A percentile compares a stretch with the other conserved stretches of the same genome.
These are phyloP conservation scores for Colletotrichum nymphaeae DNA, from an alignment of 2,329 filamentous ascomycete species.

Conservation along the genomic window DNA sequence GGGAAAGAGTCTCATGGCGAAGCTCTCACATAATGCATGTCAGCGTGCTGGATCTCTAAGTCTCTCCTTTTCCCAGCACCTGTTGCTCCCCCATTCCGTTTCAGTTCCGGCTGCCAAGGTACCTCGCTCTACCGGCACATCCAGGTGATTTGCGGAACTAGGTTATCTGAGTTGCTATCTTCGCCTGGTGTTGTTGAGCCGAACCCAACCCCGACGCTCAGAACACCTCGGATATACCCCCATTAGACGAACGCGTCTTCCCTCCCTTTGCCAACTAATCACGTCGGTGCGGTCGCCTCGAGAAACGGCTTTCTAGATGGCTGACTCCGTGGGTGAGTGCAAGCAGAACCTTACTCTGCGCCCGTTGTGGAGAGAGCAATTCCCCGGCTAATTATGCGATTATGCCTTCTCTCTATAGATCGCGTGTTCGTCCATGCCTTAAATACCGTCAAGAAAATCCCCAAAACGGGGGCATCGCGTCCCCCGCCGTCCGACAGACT, in stretches of 20 bases:
- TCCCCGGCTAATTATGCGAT: conserved; percentile 34
- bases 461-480: conserved; percentile 89
- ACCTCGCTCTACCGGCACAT: background rate
- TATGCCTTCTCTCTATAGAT: conserved; percentile 65
- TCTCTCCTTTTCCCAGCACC: conserved; percentile 18
- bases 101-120: conserved; percentile 16
- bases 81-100: conserved; percentile 6
- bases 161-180: conserved; percentile 25
- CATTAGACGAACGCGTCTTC: conserved; percentile 21
- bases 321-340: conserved; percentile 52
- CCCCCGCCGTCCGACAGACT: conserved; percentile 88
- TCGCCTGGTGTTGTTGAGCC: conserved; percentile 21
- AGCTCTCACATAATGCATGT: conserved; percentile 33
- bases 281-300: background rate
- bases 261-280: background rate
- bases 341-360: conserved; percentile 27
- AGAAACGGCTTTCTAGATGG: conserved; percentile 43
- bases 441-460: conserved; percentile 98
- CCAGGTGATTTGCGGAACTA: conserved; percentile 17
- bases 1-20: conserved; percentile 27
- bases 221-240: conserved; percentile 23
- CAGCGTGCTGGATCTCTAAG: conserved; percentile 26
- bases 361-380: conserved; percentile 39
- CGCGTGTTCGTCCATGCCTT: conserved; percentile 98
- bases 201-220: conserved; percentile 25